These are phyloP conservation scores for Gaultheria prostrata DNA, from an alignment of 148 eudicot genomes.

Conservation along the genomic window DNA sequence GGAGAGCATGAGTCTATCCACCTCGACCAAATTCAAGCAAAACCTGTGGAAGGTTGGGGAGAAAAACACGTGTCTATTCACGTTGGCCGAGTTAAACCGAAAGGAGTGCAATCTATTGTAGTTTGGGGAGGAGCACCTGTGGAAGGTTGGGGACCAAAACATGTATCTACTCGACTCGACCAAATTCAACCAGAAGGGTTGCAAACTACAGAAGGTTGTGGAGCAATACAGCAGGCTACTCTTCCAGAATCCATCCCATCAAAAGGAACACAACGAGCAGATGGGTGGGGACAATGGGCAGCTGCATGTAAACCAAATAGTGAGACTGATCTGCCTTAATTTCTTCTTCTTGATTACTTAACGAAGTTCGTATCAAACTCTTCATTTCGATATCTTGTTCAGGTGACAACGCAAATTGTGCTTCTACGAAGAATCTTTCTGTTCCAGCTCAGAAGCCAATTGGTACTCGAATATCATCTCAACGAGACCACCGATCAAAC, in stretches of 20 bases:
- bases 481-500: not conserved
- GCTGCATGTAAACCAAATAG: not conserved
- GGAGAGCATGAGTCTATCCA: not conserved
- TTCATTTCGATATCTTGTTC: not conserved
- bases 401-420: not conserved
- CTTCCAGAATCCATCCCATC: not conserved
- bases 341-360: not conserved
- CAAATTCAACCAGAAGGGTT: not conserved
- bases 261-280: not conserved
- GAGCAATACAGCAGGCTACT: not conserved
- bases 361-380: not conserved
- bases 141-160: not conserved
- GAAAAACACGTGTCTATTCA: not conserved
- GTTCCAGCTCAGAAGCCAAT: not conserved
- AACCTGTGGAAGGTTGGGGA: not conserved
- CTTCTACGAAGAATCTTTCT: not conserved
- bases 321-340: not conserved
- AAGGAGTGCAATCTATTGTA: not conserved
- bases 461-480: not conserved
- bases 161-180: not conserved
- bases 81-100: not conserved
- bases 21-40: not conserved
- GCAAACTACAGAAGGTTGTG: not conserved
- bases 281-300: slow-evolving; percentile 6
- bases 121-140: slow-evolving; percentile 9